Percentiles rank a stretch among this genome's conserved stretches.
These are phyloP conservation scores for Parastagonospora nodorum DNA, from an alignment of 2,329 filamentous ascomycete species.

Conservation along the genomic window DNA sequence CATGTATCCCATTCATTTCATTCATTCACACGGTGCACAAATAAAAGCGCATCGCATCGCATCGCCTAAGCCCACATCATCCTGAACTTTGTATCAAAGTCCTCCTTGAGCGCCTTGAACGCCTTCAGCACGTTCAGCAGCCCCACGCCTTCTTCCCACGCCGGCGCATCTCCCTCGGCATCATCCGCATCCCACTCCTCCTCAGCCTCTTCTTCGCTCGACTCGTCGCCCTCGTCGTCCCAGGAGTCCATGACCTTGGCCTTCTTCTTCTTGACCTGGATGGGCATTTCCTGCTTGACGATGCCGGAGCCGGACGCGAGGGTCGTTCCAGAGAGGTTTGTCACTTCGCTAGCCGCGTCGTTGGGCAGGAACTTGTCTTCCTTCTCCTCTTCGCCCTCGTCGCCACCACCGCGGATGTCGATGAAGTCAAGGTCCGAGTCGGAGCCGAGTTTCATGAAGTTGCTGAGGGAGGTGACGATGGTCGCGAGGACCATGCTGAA, in stretches of 20 bases:
- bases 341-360: constrained; percentile 25
- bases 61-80: constrained; percentile 62
- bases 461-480: constrained; percentile 68
- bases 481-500: constrained; percentile 70
- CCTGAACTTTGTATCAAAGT: constrained; percentile 69
- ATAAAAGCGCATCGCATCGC: not conserved
- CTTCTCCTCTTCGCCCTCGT: constrained; percentile 55
- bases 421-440: constrained; percentile 56
- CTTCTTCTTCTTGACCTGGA: constrained; percentile 47
- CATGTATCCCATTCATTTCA: not conserved
- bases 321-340: constrained; percentile 10
- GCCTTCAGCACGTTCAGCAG: constrained; percentile 63
- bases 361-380: constrained; percentile 46
- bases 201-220: constrained; percentile 47
- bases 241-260: constrained; percentile 46
- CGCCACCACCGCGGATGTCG: constrained; percentile 57
- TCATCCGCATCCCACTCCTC: constrained; percentile 35
- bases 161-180: constrained; percentile 29
- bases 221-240: constrained; percentile 47
- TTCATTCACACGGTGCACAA: not conserved
- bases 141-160: constrained; percentile 53
- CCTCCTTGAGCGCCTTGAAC: constrained; percentile 61
- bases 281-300: constrained; percentile 34
- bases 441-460: constrained; percentile 58
- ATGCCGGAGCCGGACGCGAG: constrained; percentile 17